Evolutionary conservation across 2,329 filamentous ascomycete species (phyloP), one percentile per base, ranked within the genome.

Genomic region (Epichloe sibirici): DNA sequence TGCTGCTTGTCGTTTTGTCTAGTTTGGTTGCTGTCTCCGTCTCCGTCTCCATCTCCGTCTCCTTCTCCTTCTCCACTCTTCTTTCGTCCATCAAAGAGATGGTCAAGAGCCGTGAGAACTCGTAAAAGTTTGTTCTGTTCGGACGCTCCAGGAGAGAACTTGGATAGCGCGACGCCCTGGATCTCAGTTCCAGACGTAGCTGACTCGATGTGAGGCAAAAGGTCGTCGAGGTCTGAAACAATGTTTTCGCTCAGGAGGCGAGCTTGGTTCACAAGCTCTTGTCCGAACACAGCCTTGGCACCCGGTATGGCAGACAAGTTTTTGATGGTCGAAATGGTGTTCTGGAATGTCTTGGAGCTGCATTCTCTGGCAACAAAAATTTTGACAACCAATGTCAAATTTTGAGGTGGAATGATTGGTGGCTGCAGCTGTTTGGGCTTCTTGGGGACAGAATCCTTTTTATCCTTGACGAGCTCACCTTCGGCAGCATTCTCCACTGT

Each of bases 301-400:
- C 86, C 89, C 15, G 91, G 90, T 55, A 98, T 93, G 40, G 88
- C 85, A 5, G 90, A 97, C 44, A 98, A 78, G 63, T 97, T 96
- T 72, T 95, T 97, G 74, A 98, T 95, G n/a, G 94, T 94, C 15
- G 91, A 93, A 51, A 98, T 79, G 0, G 93, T 97, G 68, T 97
- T 94, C 65, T 93, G 88, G 77, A 98, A 98, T 0, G 93, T 97
- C 74, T 95, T 96, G 57, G 88, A 90, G 64, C 89, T 95, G 71
- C 93, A 98, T 68, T 98, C 93, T 48, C 90, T 86, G 57, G 91
- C 91, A 44, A 95, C 89, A 58, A 98, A 87, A 53, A 98, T 95
- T 65, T 93, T 93, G 60, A 97, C 88, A n/a, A 98, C 90, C 53
- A 97, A 75, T 54, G 87, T 88, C 53, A 98, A 78, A 65, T 97